Base-by-base conservation (phyloP, 2,329 filamentous ascomycete species). In the Ascochyta viciae-villosae region DNA sequence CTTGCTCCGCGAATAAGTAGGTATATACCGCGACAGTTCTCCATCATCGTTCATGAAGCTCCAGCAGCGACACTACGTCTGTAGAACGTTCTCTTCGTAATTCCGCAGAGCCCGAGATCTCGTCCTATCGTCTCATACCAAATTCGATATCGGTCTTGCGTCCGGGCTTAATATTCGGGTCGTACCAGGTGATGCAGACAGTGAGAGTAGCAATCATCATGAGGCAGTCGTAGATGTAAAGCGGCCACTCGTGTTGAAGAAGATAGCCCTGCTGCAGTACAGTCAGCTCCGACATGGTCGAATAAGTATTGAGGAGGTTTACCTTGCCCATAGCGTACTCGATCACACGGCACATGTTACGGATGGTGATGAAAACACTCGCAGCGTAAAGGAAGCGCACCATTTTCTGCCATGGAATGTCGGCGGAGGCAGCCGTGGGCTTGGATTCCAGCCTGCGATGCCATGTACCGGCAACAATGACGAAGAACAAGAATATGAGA, bases 401-500 rank as follows among this genome's bases (percentile, higher is more conserved):
- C 33, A 71, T 66, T 45, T 62, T 64, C 54, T 63, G 54, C 78
- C 78, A 80, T 0, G 70, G 58, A 9, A 75, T 51, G 19, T 67
- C 50, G 1, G 50, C 40, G 0, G 53, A 54, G 6, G 60, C 43
- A 29, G 73, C 76, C 0, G 77, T 67, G 12, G 62, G 76, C 4
- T 59, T 38, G 6, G 61, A 66, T 1, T 44, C 55, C n/a, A 84
- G 75, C 3, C 81, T 75, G 2, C 60, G 47, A 59, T 87, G 80
- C 71, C 86, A 86, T 0, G 82, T 55, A 2, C 77, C 60, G 0
- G 82, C 77, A 1, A 80, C 78, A 4, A 79, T 52, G 33, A 83
- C 70, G 63, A 88, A 89, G 33, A 87, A 71, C 22, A 77, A 78
- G 58, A 88, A 87, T 51, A 84, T 79, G 38, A 84, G 35, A 23